Conservation (phyloP, 179 eudicot species). For the Vitellaria paradoxa region DNA sequence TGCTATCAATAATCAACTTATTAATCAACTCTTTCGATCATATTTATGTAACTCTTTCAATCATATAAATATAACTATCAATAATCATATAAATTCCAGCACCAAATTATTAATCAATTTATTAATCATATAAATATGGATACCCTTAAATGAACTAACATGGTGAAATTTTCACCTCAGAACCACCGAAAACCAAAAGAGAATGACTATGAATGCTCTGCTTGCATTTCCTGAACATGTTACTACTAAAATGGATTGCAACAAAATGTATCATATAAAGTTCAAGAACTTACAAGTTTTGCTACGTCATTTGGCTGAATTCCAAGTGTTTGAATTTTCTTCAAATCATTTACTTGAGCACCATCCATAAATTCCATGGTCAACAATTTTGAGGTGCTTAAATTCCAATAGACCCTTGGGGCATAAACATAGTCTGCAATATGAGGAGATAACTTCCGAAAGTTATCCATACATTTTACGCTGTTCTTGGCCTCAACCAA, state of each 20-base stretch:
- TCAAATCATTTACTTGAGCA: slow-evolving; percentile 70
- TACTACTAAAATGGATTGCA: not conserved
- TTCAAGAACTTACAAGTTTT: slow-evolving; percentile 52
- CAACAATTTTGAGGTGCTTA: slow-evolving; percentile 85
- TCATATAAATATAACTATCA: too few species aligned
- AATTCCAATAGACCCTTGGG: slow-evolving; percentile 78
- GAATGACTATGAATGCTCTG: not conserved
- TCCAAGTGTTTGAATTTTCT: slow-evolving; percentile 63
- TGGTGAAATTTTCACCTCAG: not conserved
- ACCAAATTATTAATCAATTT: not conserved
- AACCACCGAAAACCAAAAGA: not conserved
- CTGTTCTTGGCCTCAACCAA: slow-evolving; percentile 91
- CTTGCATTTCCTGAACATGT: not conserved
- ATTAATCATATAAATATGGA: not conserved
- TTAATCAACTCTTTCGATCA: too few species aligned
- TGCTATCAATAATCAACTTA: too few species aligned
- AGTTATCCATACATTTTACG: slow-evolving; percentile 81
- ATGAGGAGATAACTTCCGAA: slow-evolving; percentile 83
- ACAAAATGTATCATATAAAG: slow-evolving; percentile 3
- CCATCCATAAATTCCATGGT: slow-evolving; percentile 97
- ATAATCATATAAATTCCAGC: not conserved
- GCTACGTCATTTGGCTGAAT: slow-evolving; percentile 77
- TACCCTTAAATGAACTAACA: not conserved
- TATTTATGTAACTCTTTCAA: too few species aligned
- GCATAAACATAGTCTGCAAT: slow-evolving; percentile 86